phyloP scores from a whole-genome alignment of 306 rosid species.

The Vachellia collinsii region DNA sequence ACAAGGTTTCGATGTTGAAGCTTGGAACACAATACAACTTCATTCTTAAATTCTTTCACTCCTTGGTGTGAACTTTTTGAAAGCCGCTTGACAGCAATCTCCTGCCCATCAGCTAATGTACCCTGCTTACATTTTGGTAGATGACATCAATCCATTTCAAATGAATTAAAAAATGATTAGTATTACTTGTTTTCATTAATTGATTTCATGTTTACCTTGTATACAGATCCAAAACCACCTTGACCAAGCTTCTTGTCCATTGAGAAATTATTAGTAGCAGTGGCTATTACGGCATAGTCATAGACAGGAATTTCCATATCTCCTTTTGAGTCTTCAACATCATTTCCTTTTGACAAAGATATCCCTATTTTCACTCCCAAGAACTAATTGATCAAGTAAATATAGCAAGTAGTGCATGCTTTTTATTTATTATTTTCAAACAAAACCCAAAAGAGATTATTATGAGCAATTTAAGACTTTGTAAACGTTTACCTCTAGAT shows the following conservation, averaged over 20 bases:
- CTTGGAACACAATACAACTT: constrained; percentile 23
- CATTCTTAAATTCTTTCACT: constrained; percentile 29
- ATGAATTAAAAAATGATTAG: no score
- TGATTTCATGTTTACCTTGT: constrained; percentile 37
- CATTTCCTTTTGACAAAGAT: no score
- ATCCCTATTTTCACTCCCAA: no score
- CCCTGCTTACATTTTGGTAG: constrained; percentile 3
- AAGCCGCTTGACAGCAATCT: constrained; percentile 28
- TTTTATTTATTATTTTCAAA: no score
- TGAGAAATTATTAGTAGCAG: constrained; percentile 58
- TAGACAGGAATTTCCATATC: constrained; percentile 55
- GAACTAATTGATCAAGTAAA: no score
- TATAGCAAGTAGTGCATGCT: background rate
- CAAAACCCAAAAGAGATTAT: background rate
- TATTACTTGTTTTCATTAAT: no score
- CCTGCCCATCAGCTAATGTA: background rate
- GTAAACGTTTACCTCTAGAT: background rate
- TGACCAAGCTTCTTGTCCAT: constrained; percentile 48
- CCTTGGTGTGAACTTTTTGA: constrained; percentile 21
- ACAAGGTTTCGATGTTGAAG: constrained; percentile 36
- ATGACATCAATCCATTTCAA: no score
- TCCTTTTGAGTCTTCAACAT: background rate
- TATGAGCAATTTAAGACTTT: background rate
- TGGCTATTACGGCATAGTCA: constrained; percentile 36
- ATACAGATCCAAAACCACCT: constrained; percentile 70